These are phyloP conservation scores for Tetradesmus obliquus DNA, from an alignment of 139 green algal species.

Conservation along the genomic window DNA sequence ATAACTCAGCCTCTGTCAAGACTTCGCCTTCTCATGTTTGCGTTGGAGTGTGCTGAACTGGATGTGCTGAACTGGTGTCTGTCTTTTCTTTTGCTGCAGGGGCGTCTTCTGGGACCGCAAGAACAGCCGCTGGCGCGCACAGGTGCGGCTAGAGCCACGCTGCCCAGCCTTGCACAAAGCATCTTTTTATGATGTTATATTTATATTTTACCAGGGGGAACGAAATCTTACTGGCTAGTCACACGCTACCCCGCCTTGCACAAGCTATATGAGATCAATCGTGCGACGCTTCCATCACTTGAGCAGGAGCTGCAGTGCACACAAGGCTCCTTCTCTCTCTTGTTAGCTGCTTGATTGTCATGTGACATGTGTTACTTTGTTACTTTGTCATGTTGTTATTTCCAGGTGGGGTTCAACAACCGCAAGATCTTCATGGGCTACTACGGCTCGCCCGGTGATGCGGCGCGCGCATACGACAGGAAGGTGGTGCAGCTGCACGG, in stretches of 20 bases:
- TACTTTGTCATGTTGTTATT: not conserved
- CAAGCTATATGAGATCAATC: too few species aligned
- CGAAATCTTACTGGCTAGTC: too few species aligned
- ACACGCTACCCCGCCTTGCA: too few species aligned
- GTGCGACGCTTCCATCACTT: too few species aligned
- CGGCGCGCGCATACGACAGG: constrained; percentile 41
- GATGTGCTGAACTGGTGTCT: not conserved
- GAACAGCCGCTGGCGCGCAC: constrained; percentile 41
- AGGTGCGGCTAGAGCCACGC: not conserved
- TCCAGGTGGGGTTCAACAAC: constrained; percentile 34
- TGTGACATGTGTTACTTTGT: not conserved
- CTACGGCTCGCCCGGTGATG: constrained; percentile 21
- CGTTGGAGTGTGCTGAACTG: constrained; percentile 10
- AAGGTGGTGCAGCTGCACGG: constrained; percentile 50
- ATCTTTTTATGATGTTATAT: too few species aligned
- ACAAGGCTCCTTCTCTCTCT: too few species aligned
- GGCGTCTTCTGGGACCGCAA: constrained; percentile 50
- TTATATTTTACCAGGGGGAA: too few species aligned
- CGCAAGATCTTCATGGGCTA: constrained; percentile 51
- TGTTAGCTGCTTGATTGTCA: not conserved
- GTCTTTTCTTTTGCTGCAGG: constrained; percentile 12
- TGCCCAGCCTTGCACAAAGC: too few species aligned
- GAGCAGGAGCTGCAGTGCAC: too few species aligned
- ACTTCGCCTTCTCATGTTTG: not conserved
- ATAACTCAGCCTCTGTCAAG: too few species aligned